Percentiles rank a stretch among this genome's conserved stretches.
Evolutionary conservation across 2,329 filamentous ascomycete genomes (phyloP).

Genomic region (Claviceps sp.): DNA sequence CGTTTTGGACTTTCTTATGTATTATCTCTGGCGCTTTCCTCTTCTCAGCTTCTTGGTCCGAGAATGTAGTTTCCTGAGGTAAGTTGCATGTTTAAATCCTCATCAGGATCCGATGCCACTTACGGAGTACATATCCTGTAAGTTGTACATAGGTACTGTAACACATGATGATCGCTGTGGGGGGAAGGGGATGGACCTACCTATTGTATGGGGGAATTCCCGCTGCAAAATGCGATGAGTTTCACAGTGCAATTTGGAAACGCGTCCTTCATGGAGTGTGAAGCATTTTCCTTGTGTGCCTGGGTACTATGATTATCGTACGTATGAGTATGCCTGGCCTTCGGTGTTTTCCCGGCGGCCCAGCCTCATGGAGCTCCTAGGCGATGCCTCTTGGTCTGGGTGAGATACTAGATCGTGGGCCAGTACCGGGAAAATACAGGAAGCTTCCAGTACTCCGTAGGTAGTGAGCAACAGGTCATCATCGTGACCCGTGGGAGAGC

Average conservation of each 20-base stretch:
- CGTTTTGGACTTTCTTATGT: background rate
- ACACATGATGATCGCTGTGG: background rate
- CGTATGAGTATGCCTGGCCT: too few relatives aligned
- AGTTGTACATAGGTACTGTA: background rate
- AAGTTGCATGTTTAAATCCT: background rate
- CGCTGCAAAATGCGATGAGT: background rate
- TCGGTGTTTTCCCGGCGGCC: too few relatives aligned
- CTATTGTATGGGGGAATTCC: background rate
- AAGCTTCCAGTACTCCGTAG: too few relatives aligned
- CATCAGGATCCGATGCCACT: background rate
- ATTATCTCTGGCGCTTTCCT: background rate
- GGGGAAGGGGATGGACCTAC: background rate
- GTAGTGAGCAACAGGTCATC: too few relatives aligned
- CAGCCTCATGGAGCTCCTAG: too few relatives aligned
- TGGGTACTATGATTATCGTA: background rate
- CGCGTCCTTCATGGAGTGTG: background rate
- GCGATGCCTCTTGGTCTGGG: too few relatives aligned
- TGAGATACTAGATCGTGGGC: too few relatives aligned
- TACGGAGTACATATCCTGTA: background rate
- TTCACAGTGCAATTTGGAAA: background rate
- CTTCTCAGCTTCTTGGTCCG: background rate
- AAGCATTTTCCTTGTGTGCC: background rate
- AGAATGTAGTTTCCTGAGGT: too few relatives aligned
- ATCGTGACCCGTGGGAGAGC: too few relatives aligned
- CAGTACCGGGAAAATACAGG: too few relatives aligned